A percentile compares a stretch with the other conserved stretches of the same genome.
phyloP scores from a whole-genome alignment of 768 basidiomycete species.

The Neoboletus brunneissimus region DNA sequence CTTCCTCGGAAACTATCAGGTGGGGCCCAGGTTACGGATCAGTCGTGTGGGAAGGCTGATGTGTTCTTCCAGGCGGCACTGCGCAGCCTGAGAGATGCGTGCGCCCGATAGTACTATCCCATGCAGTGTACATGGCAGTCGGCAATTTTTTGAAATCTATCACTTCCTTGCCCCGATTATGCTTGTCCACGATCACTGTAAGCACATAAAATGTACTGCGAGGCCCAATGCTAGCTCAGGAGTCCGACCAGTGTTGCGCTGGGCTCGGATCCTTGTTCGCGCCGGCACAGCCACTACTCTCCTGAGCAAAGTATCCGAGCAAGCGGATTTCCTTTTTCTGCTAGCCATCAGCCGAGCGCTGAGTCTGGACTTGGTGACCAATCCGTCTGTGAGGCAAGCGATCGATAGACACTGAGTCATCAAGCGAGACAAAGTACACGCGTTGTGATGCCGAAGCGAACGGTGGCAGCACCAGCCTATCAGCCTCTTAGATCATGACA shows the following conservation, averaged over 20 bases:
- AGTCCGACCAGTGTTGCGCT: too few relatives aligned
- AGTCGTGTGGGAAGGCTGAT: constrained; percentile 2
- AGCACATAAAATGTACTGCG: background rate
- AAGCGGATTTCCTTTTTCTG: background rate
- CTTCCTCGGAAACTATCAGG: constrained; percentile 66
- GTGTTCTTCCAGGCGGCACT: constrained; percentile 27
- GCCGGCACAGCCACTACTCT: too few relatives aligned
- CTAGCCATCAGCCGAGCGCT: background rate
- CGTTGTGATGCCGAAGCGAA: too few relatives aligned
- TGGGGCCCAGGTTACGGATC: constrained; percentile 27
- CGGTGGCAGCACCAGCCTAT: too few relatives aligned
- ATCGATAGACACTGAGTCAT: too few relatives aligned
- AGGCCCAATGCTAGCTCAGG: background rate
- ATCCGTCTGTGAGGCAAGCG: too few relatives aligned
- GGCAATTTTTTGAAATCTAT: background rate
- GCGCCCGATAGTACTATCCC: constrained; percentile 10
- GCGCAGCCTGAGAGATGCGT: constrained; percentile 27
- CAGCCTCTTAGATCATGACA: too few relatives aligned
- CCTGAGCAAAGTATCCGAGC: too few relatives aligned
- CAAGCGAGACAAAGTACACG: background rate
- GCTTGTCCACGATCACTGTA: background rate
- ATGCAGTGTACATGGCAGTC: background rate
- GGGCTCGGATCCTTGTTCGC: background rate
- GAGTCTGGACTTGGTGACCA: too few relatives aligned
- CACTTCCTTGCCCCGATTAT: background rate